Evolutionary conservation across 371 early-diverging fungal species (phyloP).

Genomic region (Circinella minor): DNA sequence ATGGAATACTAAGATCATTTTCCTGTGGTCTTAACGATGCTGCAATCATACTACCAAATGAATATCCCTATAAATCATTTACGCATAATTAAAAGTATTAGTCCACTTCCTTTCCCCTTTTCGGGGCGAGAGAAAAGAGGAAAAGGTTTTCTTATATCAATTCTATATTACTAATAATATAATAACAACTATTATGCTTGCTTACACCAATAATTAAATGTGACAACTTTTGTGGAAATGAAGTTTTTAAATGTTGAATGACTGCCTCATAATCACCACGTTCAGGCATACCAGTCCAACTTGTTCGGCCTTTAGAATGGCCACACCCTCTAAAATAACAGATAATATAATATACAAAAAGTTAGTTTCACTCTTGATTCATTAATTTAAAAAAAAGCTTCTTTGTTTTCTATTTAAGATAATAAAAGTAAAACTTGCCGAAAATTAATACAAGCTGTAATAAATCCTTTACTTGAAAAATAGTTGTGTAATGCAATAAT

Average conservation of each 20-base stretch:
- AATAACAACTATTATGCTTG: too few species aligned
- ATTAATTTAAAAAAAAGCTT: too few species aligned
- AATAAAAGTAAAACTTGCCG: conserved; percentile 30
- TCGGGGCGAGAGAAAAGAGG: too few species aligned
- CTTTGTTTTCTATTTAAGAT: background rate
- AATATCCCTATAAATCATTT: conserved; percentile 39
- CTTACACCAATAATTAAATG: conserved; percentile 29
- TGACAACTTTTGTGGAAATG: conserved; percentile 10
- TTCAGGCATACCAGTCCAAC: conserved; percentile 64
- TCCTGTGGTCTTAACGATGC: conserved; percentile 24
- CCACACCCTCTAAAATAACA: conserved; percentile 51
- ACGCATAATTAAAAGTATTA: too few species aligned
- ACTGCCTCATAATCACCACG: conserved; percentile 58
- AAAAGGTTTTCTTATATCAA: too few species aligned
- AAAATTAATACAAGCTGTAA: conserved; percentile 54
- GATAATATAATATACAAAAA: background rate
- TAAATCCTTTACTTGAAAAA: conserved; percentile 32
- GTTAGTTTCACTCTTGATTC: background rate
- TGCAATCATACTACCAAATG: conserved; percentile 56
- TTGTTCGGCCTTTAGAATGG: conserved; percentile 55
- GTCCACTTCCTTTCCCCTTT: too few species aligned
- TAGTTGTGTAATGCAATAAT: conserved; percentile 37
- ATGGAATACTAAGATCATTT: conserved; percentile 14
- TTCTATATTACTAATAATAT: too few species aligned
- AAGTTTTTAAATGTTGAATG: conserved; percentile 36